Conservation (phyloP, 2,329 filamentous ascomycete genomes). For the Pseudogymnoascus sp. region DNA sequence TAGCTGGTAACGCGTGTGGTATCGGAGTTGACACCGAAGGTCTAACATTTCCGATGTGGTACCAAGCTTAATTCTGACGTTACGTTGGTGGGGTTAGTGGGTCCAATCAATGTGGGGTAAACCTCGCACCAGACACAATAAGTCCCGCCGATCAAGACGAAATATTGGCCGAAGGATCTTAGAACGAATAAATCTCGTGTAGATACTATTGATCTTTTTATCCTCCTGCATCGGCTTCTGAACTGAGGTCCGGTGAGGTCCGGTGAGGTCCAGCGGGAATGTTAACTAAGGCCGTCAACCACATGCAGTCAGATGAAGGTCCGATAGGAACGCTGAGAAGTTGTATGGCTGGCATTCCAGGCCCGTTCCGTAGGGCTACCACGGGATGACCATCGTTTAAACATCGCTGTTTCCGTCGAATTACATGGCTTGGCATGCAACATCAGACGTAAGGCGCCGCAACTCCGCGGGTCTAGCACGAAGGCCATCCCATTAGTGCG, state of each 20-base stretch:
- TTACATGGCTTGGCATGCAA: neutral
- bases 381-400: neutral
- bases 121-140: neutral
- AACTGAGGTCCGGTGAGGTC: neutral
- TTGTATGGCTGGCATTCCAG: neutral
- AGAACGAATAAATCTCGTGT: neutral
- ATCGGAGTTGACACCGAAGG: neutral
- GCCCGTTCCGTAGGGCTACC: neutral
- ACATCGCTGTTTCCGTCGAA: constrained; percentile 1
- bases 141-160: neutral
- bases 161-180: neutral
- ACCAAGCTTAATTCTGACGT: constrained; percentile 5
- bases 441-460: neutral
- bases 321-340: neutral
- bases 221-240: neutral
- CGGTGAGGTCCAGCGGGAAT: neutral
- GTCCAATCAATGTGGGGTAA: constrained; percentile 1
- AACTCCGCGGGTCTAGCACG: neutral
- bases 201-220: neutral
- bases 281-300: neutral
- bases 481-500: neutral
- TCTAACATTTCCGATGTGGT: neutral
- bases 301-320: neutral
- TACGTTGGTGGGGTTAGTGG: neutral
- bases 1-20: neutral